Conservation (phyloP, 192 early-diverging fungal genomes). For the Coemansia sp. region DNA sequence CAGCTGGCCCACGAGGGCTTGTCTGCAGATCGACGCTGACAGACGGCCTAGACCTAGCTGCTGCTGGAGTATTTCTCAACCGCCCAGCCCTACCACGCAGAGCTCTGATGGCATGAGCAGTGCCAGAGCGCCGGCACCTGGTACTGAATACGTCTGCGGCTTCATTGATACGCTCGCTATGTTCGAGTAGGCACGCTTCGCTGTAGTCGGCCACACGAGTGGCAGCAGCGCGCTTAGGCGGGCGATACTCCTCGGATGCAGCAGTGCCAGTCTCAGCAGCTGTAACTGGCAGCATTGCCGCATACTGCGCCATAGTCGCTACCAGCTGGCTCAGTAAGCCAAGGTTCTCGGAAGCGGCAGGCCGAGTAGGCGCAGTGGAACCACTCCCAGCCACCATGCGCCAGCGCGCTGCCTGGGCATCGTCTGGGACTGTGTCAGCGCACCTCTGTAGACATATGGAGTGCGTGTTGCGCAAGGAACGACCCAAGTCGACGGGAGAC, state of each 20-base stretch:
- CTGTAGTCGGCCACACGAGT: not conserved
- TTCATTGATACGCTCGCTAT: not conserved
- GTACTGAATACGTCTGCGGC: not conserved
- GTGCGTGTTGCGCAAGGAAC: not conserved
- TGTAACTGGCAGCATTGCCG: not conserved
- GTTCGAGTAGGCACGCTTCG: not conserved
- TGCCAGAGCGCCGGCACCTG: not conserved
- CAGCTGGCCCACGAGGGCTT: too few species aligned
- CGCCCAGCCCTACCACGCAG: not conserved
- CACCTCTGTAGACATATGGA: not conserved
- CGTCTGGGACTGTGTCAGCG: not conserved
- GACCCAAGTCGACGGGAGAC: not conserved
- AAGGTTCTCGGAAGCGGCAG: too few species aligned
- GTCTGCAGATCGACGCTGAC: not conserved
- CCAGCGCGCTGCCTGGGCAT: not conserved
- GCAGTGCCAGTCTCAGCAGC: not conserved
- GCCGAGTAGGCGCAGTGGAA: not conserved
- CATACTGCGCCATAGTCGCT: not conserved
- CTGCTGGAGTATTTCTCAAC: not conserved
- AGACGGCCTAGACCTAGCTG: not conserved
- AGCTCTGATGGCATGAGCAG: not conserved
- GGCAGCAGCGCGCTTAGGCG: not conserved
- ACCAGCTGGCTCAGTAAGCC: not conserved
- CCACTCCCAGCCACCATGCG: not conserved
- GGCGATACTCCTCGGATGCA: not conserved